Evolutionary conservation across 1,284 basidiomycete species (phyloP), one percentile per base, ranked within the genome.

Genomic region (Cryptococcus sp.): DNA sequence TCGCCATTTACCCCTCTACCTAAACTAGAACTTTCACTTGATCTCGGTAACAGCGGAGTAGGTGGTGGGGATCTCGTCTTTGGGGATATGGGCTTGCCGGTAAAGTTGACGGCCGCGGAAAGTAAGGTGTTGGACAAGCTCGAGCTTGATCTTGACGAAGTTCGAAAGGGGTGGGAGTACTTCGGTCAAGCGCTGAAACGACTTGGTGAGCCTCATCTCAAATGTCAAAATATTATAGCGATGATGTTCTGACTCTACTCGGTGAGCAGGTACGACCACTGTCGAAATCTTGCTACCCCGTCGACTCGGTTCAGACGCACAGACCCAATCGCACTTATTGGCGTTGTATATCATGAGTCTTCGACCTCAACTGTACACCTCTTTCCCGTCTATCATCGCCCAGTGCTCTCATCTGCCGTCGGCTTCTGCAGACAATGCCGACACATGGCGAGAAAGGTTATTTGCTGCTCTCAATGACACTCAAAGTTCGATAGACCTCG

Each of bases 231-330:
- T 45, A 15, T 38, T 45, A 37, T n/a, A 20, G 29, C 46, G 49
- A 37, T 22, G 52, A 20, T 56, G 17, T 17, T 37, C 29, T 49
- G 56, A 50, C 59, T 50, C 17, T 41, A 26, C 20, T 54, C n/a
- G 40, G 16, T 41, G n/a, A n/a, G 19, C 49, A 70, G 69, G 65
- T 46, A 57, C 65, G 23, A 60, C 66, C 44, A 61, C 60, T 3
- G 54, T 56, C n/a, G 68, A 70, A 3, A 63, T 75, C 45, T 64
- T 75, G 66, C 63, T 73, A 1, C 67, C 70, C 3, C 57, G 59
- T 40, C 60, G 59, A 6, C 43, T 58, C 13, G 41, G 61, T 16
- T 37, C 59, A 5, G 62, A 66, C 55, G 47, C 47, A 23, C 62
- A 62, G 40, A 53, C 57, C 20, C 70, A 72, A 44, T 60, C 55